A percentile compares a stretch with the other conserved stretches of the same genome.
phyloP scores from a whole-genome alignment of 177 flowering plant species.

The Tripterygium wilfordii region DNA sequence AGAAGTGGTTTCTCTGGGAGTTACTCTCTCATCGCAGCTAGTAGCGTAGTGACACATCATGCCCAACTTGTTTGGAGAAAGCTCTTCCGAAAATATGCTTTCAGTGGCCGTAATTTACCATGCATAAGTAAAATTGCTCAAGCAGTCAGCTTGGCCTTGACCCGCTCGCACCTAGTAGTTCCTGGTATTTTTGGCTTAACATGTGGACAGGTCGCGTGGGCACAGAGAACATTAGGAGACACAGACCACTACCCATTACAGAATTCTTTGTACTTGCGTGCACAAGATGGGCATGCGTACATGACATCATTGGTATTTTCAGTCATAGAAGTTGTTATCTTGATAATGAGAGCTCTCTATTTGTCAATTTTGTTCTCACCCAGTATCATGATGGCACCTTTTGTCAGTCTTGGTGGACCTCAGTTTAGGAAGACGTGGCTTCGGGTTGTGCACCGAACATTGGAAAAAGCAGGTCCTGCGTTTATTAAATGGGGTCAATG shows the following conservation, averaged over 20 bases:
- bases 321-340: slow-evolving; percentile 23
- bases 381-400: slow-evolving; percentile 37
- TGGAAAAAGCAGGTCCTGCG: slow-evolving; percentile 52
- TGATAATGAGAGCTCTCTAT: slow-evolving; percentile 37
- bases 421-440: slow-evolving; percentile 36
- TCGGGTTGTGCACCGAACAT: slow-evolving; percentile 32
- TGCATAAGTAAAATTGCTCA: slow-evolving; percentile 31
- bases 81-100: slow-evolving; percentile 13
- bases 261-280: slow-evolving; percentile 30
- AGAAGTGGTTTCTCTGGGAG: slow-evolving; percentile 8
- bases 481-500: slow-evolving; percentile 61
- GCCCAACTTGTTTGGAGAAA: slow-evolving; percentile 30
- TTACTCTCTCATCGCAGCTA: slow-evolving; percentile 15
- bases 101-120: slow-evolving; percentile 9
- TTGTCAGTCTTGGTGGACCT: slow-evolving; percentile 30
- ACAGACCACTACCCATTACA: slow-evolving; percentile 17
- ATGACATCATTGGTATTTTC: slow-evolving; percentile 19
- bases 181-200: slow-evolving; percentile 38
- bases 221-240: slow-evolving; percentile 21
- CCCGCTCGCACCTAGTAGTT: slow-evolving; percentile 31
- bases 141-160: slow-evolving; percentile 38
- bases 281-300: slow-evolving; percentile 38
- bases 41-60: slow-evolving; percentile 15
- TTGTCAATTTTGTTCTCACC: slow-evolving; percentile 37
- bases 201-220: slow-evolving; percentile 34